Conservation (phyloP, 2,329 filamentous ascomycete species). For the Nemania sp. region DNA sequence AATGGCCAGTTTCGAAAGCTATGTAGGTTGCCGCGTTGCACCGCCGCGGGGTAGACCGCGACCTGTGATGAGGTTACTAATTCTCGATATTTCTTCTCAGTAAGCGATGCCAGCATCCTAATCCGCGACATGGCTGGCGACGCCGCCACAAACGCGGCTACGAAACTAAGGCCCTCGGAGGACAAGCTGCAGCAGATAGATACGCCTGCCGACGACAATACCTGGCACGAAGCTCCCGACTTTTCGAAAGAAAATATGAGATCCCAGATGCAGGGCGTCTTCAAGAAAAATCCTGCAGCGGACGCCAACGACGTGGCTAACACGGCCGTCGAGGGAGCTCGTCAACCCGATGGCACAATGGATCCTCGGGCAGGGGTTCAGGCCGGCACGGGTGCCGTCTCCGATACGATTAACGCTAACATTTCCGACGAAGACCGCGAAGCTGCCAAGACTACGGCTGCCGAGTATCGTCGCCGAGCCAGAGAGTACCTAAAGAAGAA, state of each 20-base stretch:
- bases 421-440: conserved; percentile 61
- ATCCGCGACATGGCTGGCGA: conserved; percentile 91
- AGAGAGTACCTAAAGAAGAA: conserved; percentile 82
- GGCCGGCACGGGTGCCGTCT: conserved; percentile 42
- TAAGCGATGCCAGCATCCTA: conserved; percentile 80
- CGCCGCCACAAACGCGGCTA: conserved; percentile 78
- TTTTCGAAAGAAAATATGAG: conserved; percentile 72
- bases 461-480: conserved; percentile 49
- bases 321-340: conserved; percentile 51
- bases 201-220: conserved; percentile 83
- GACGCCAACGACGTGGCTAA: conserved; percentile 65
- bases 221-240: conserved; percentile 87
- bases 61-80: not conserved
- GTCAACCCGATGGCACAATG: conserved; percentile 33
- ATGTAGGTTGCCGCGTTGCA: conserved; percentile 54
- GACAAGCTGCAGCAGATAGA: conserved; percentile 80
- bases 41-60: not conserved
- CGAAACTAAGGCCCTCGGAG: conserved; percentile 74
- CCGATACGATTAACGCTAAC: conserved; percentile 64
- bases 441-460: conserved; percentile 41
- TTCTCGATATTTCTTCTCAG: conserved; percentile 37
- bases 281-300: conserved; percentile 58
- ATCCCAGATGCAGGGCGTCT: conserved; percentile 67
- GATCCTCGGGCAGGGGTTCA: conserved; percentile 36
- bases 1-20: conserved; percentile 97